A percentile compares a stretch with the other conserved stretches of the same genome.
phyloP scores from a whole-genome alignment of 1,284 basidiomycete species.

The Phaffia rhodozyma region DNA sequence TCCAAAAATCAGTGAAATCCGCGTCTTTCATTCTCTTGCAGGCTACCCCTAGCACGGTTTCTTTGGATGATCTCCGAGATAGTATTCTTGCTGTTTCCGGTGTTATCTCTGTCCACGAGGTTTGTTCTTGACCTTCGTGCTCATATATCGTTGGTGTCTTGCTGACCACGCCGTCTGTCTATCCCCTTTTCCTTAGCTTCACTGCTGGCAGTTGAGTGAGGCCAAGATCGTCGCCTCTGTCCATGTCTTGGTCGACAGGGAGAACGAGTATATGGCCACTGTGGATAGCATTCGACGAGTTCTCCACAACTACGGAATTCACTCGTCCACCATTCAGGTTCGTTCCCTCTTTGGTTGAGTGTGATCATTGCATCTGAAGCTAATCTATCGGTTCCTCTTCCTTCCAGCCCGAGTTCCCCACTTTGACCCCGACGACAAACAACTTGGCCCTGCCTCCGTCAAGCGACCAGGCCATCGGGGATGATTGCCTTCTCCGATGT shows the following conservation, averaged over 20 bases:
- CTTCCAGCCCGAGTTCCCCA: slow-evolving; percentile 31
- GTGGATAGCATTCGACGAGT: slow-evolving; percentile 60
- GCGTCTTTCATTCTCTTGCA: slow-evolving; percentile 96
- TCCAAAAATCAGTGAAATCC: slow-evolving; percentile 67
- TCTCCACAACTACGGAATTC: slow-evolving; percentile 81
- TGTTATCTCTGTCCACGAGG: slow-evolving; percentile 80
- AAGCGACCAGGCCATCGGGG: slow-evolving; percentile 12
- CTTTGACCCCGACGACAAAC: slow-evolving; percentile 19
- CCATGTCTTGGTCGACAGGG: slow-evolving; percentile 70
- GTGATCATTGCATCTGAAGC: too few relatives aligned
- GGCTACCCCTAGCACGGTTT: slow-evolving; percentile 80
- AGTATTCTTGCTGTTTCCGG: slow-evolving; percentile 72
- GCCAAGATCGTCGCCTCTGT: slow-evolving; percentile 88
- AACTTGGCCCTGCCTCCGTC: slow-evolving; percentile 3
- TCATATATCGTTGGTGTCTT: neutral
- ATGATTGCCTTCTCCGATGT: slow-evolving; percentile 34
- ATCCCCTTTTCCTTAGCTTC: slow-evolving; percentile 41
- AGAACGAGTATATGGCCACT: slow-evolving; percentile 80
- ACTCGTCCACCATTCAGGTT: slow-evolving; percentile 74
- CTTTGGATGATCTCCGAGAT: slow-evolving; percentile 69
- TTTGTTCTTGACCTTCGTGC: slow-evolving; percentile 15
- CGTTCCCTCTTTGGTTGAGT: neutral
- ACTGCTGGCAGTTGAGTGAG: slow-evolving; percentile 90
- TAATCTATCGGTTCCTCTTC: neutral
- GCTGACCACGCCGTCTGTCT: neutral